A percentile compares a stretch with the other conserved stretches of the same genome.
Conservation (phyloP, 768 basidiomycete genomes). For the Tulasnella sp. region DNA sequence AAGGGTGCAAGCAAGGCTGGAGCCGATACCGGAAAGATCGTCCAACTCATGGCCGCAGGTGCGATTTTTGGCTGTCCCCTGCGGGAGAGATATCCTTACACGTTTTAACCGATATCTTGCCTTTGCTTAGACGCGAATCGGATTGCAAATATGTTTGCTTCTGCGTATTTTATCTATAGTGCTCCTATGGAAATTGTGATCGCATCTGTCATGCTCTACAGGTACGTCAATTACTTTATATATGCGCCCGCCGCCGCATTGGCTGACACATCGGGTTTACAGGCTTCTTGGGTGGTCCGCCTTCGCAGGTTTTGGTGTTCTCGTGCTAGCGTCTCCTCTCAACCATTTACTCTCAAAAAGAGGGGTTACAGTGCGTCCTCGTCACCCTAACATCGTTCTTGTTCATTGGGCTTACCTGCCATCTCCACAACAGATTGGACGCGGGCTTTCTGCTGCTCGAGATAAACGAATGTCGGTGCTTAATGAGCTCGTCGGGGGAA, state of each 20-base stretch:
- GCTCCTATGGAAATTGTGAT: slow-evolving; percentile 76
- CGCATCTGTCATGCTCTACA: slow-evolving; percentile 69
- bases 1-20: slow-evolving; percentile 44
- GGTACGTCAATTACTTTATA: slow-evolving; percentile 43
- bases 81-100: too few relatives aligned
- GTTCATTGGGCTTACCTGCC: not conserved
- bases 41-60: slow-evolving; percentile 70
- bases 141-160: slow-evolving; percentile 53
- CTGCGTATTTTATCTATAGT: slow-evolving; percentile 58
- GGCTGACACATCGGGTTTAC: not conserved
- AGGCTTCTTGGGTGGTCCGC: slow-evolving; percentile 66
- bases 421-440: slow-evolving; percentile 31
- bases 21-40: slow-evolving; percentile 85
- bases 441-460: slow-evolving; percentile 54
- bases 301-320: slow-evolving; percentile 66
- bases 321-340: slow-evolving; percentile 64
- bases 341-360: slow-evolving; percentile 63
- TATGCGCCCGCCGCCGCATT: not conserved
- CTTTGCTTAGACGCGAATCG: slow-evolving; percentile 27
- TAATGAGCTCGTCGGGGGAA: slow-evolving; percentile 60
- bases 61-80: too few relatives aligned
- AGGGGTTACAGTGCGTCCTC: slow-evolving; percentile 37
- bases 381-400: too few relatives aligned
- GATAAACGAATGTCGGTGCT: slow-evolving; percentile 76
- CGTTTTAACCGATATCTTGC: slow-evolving; percentile 31